Conservation (phyloP, 1,284 basidiomycete species). For the Caloboletus inedulis region DNA sequence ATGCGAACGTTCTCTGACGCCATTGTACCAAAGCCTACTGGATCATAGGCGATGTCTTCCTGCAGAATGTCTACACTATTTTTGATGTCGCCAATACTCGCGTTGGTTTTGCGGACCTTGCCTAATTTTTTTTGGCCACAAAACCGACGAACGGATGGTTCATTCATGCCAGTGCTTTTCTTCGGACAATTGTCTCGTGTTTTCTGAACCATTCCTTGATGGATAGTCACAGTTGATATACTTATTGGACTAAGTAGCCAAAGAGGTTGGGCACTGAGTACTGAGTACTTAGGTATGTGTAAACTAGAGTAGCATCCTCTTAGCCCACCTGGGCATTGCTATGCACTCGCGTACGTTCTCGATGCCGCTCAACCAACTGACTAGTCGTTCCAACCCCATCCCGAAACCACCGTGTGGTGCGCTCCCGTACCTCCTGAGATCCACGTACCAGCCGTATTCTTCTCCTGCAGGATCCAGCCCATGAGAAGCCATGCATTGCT, state of each 20-base stretch:
- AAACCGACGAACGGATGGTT: neutral
- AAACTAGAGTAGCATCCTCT: slow-evolving; percentile 63
- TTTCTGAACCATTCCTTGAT: neutral
- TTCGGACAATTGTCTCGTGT: slow-evolving; percentile 4
- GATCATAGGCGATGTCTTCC: slow-evolving; percentile 32
- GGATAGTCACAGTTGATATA: neutral
- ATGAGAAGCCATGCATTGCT: slow-evolving; percentile 47
- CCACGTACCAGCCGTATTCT: slow-evolving; percentile 83
- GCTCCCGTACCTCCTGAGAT: slow-evolving; percentile 77
- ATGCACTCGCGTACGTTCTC: slow-evolving; percentile 88
- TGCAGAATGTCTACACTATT: slow-evolving; percentile 31
- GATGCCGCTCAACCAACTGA: slow-evolving; percentile 80
- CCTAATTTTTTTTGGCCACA: slow-evolving; percentile 3
- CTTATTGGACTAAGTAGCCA: neutral
- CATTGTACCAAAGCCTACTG: slow-evolving; percentile 22
- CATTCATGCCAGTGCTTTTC: neutral
- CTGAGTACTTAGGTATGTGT: neutral
- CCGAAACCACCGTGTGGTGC: slow-evolving; percentile 92
- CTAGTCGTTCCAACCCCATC: slow-evolving; percentile 85
- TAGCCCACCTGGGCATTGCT: slow-evolving; percentile 86
- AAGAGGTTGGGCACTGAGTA: neutral
- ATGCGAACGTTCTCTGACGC: neutral
- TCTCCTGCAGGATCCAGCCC: slow-evolving; percentile 44
- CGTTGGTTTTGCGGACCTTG: slow-evolving; percentile 32
- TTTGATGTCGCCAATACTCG: slow-evolving; percentile 27